phyloP scores from a whole-genome alignment of 176 grass and related monocot species.

The Puccinellia tenuiflora region DNA sequence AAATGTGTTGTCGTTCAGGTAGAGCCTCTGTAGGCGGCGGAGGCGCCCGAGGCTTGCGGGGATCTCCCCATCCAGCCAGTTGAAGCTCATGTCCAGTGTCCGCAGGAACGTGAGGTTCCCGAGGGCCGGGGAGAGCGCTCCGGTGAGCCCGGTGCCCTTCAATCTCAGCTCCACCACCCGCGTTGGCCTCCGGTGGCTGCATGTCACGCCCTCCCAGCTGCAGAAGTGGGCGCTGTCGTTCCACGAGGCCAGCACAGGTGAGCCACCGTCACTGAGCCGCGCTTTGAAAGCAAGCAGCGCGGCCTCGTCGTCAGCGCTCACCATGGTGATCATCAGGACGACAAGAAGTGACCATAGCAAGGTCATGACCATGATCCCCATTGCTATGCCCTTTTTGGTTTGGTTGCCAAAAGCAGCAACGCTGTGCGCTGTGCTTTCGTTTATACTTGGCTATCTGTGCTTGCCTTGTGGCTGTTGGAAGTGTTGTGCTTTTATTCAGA shows the following conservation, averaged over 20 bases:
- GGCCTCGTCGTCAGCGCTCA: not conserved
- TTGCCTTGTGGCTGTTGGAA: not conserved
- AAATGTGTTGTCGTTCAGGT: not conserved
- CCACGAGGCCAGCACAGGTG: not conserved
- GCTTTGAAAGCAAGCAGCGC: not conserved
- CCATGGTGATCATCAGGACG: not conserved
- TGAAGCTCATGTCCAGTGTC: not conserved
- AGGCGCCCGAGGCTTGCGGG: not conserved
- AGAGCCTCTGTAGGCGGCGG: not conserved
- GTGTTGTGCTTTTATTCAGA: not conserved
- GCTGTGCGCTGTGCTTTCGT: not conserved
- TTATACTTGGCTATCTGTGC: not conserved
- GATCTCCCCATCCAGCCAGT: not conserved
- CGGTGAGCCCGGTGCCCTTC: not conserved
- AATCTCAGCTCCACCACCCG: not conserved
- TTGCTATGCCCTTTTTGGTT: not conserved
- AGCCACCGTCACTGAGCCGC: not conserved
- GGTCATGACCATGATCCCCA: not conserved
- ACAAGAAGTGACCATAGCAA: not conserved
- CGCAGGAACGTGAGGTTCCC: not conserved
- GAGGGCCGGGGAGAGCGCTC: not conserved
- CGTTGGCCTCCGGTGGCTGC: not conserved
- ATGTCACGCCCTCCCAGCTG: not conserved
- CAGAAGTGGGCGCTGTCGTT: not conserved
- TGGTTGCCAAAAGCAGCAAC: not conserved